phyloP scores from a whole-genome alignment of 129 eudicot genomes.

The Tagetes patula region DNA sequence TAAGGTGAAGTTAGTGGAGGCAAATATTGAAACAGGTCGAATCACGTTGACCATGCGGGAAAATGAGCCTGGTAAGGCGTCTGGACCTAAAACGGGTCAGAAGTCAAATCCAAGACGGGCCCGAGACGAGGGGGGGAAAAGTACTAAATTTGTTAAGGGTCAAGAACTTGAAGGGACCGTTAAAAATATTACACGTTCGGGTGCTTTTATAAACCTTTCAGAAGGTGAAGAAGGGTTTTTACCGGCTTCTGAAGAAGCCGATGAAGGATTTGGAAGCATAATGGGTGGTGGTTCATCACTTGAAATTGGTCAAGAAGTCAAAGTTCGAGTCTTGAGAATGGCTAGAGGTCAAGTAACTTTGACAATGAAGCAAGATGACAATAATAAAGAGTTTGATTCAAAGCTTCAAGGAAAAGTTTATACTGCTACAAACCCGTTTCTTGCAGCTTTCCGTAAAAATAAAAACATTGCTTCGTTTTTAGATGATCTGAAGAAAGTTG shows the following conservation, averaged over 20 bases:
- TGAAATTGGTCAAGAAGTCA: slow-evolving; percentile 79
- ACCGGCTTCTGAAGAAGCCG: slow-evolving; percentile 76
- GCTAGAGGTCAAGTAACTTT: slow-evolving; percentile 71
- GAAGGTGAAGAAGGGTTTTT: slow-evolving; percentile 95
- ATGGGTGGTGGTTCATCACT: slow-evolving; percentile 59
- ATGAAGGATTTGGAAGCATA: slow-evolving; percentile 59
- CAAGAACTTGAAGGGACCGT: slow-evolving; percentile 87
- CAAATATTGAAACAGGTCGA: slow-evolving; percentile 61
- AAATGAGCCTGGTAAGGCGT: slow-evolving; percentile 41
- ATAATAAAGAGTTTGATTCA: slow-evolving; percentile 38
- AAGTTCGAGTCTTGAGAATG: slow-evolving; percentile 74
- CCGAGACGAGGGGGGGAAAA: slow-evolving; percentile 42
- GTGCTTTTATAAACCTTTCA: slow-evolving; percentile 77
- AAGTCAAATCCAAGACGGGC: slow-evolving; percentile 42
- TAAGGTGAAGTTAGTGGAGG: slow-evolving; percentile 72
- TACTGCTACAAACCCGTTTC: slow-evolving; percentile 71
- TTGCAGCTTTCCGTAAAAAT: slow-evolving; percentile 69
- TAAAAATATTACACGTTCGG: slow-evolving; percentile 69
- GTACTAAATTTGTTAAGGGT: slow-evolving; percentile 69
- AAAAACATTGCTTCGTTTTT: slow-evolving; percentile 68
- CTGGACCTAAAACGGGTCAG: slow-evolving; percentile 37
- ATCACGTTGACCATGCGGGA: slow-evolving; percentile 85
- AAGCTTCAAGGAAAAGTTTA: slow-evolving; percentile 57
- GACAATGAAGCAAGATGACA: slow-evolving; percentile 82
- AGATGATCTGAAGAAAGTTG: slow-evolving; percentile 56